Evolutionary conservation across 2,329 filamentous ascomycete species (phyloP).

Genomic region (Alternaria infectoria): DNA sequence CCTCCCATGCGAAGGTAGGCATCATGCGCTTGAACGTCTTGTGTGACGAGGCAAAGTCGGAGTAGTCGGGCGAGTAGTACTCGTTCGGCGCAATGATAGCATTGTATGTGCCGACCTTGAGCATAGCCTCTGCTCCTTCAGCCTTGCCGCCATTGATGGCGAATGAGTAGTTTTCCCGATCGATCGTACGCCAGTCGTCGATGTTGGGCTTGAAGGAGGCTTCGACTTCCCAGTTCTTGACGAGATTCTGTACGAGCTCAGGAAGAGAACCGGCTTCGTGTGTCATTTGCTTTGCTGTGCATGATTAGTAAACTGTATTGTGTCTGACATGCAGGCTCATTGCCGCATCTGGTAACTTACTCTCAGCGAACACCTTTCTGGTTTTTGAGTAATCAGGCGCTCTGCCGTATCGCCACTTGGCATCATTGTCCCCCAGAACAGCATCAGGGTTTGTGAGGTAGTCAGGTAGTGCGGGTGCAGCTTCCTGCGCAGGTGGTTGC

Average conservation of each 20-base stretch:
- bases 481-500: constrained; percentile 31
- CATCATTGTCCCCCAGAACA: constrained; percentile 60
- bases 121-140: constrained; percentile 67
- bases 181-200: constrained; percentile 70
- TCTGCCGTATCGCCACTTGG: constrained; percentile 65
- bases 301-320: neutral
- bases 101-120: constrained; percentile 72
- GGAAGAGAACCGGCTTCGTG: constrained; percentile 65
- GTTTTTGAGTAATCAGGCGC: constrained; percentile 71
- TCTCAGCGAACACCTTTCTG: constrained; percentile 63
- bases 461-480: constrained; percentile 57
- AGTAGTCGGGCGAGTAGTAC: constrained; percentile 68
- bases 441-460: constrained; percentile 66
- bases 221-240: constrained; percentile 77
- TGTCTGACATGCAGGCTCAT: neutral
- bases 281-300: constrained; percentile 62
- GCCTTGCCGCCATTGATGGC: constrained; percentile 67
- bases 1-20: constrained; percentile 75
- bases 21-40: constrained; percentile 77
- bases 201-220: constrained; percentile 70
- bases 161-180: constrained; percentile 65
- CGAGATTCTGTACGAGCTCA: constrained; percentile 69
- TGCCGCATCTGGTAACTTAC: constrained; percentile 49
- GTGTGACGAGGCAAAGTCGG: constrained; percentile 68
- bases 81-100: constrained; percentile 68